Percentiles rank a stretch among this genome's conserved stretches.
phyloP scores from a whole-genome alignment of 2,329 filamentous ascomycete species.

The Paecilomyces fulvus region DNA sequence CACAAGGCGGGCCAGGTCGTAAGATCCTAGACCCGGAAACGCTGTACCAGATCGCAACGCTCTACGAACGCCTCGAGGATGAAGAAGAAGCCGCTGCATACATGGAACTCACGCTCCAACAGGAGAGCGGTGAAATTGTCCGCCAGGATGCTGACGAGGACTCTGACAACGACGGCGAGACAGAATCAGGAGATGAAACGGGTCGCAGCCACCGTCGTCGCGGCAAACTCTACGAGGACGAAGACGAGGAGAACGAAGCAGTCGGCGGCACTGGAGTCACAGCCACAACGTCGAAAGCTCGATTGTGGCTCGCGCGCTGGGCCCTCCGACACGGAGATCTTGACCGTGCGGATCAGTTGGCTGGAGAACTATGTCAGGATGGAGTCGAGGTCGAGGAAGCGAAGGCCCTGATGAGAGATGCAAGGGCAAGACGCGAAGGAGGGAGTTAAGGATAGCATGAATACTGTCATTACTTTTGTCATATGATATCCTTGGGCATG shows the following conservation, averaged over 20 bases:
- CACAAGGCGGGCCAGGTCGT: slow-evolving; percentile 17
- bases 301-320: slow-evolving; percentile 85
- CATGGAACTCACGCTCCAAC: slow-evolving; percentile 91
- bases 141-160: slow-evolving; percentile 28
- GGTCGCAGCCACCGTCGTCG: slow-evolving; percentile 19
- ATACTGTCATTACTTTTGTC: not conserved
- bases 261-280: slow-evolving; percentile 69
- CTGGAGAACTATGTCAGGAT: slow-evolving; percentile 88
- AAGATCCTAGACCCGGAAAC: slow-evolving; percentile 78
- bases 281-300: slow-evolving; percentile 79
- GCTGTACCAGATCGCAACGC: slow-evolving; percentile 75
- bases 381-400: slow-evolving; percentile 95
- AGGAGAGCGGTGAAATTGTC: slow-evolving; percentile 65
- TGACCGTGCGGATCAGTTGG: slow-evolving; percentile 66
- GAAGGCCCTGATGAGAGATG: slow-evolving; percentile 82
- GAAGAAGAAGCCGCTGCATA: slow-evolving; percentile 77
- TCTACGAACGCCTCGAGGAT: slow-evolving; percentile 76
- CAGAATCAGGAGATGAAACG: slow-evolving; percentile 24
- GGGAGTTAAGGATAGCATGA: slow-evolving; percentile 7
- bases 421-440: slow-evolving; percentile 63
- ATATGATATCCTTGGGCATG: not conserved
- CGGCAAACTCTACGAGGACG: slow-evolving; percentile 20
- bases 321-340: slow-evolving; percentile 71
- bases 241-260: slow-evolving; percentile 32
- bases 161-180: slow-evolving; percentile 20